Evolutionary conservation across 164 flowering plant species (phyloP).

Genomic region (Berberis thunbergii): DNA sequence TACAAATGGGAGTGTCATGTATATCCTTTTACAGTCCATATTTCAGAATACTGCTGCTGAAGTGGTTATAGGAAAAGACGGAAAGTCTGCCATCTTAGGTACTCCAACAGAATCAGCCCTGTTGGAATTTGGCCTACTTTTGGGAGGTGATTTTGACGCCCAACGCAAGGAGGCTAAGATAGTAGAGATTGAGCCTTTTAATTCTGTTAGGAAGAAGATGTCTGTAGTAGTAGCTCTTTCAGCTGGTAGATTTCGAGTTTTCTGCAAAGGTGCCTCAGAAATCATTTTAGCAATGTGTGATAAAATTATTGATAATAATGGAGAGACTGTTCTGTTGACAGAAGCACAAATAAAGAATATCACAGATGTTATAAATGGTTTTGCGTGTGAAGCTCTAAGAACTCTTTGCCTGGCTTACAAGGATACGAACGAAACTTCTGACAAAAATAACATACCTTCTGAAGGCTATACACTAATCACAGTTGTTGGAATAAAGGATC

Average conservation of each 20-base stretch:
- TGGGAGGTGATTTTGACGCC: constrained; percentile 7
- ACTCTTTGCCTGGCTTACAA: constrained; percentile 9
- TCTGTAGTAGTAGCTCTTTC: constrained; percentile 8
- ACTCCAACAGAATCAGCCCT: constrained; percentile 8
- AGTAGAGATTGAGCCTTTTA: constrained; percentile 7
- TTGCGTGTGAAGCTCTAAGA: constrained; percentile 7
- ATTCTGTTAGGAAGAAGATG: constrained; percentile 9
- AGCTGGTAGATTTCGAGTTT: constrained; percentile 8
- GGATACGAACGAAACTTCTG: constrained; percentile 1
- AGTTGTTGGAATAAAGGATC: constrained; percentile 11
- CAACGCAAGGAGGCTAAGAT: constrained; percentile 5
- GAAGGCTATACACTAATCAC: constrained; percentile 8
- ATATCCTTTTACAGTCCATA: constrained; percentile 5
- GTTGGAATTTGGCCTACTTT: constrained; percentile 6
- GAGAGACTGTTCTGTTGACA: constrained; percentile 1
- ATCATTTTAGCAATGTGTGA: constrained; percentile 8
- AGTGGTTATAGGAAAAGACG: constrained; percentile 9
- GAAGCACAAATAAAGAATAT: constrained; percentile 3
- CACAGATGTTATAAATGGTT: constrained; percentile 6
- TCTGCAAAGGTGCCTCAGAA: constrained; percentile 10
- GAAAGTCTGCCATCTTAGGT: constrained; percentile 6
- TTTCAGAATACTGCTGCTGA: constrained; percentile 7
- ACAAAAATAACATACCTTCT: constrained; percentile 1
- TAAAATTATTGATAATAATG: constrained; percentile 1
- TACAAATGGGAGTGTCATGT: not conserved